These are phyloP conservation scores for Venturia aucupariae DNA, from an alignment of 2,329 filamentous ascomycete genomes.

Conservation along the genomic window DNA sequence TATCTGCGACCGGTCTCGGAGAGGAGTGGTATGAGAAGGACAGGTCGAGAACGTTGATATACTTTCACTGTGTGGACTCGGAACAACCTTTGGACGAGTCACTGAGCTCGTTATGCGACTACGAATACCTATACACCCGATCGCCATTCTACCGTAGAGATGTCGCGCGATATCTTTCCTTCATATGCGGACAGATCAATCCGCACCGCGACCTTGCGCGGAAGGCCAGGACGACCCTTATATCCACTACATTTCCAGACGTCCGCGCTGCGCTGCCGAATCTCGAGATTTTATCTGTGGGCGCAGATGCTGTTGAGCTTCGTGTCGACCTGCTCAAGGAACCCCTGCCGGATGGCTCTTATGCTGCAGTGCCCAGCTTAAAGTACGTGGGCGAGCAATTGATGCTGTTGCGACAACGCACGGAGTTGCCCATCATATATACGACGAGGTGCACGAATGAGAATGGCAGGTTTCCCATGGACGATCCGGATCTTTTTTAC, in stretches of 20 bases:
- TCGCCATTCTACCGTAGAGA: conserved; percentile 64
- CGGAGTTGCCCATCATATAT: conserved; percentile 83
- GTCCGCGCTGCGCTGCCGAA: conserved; percentile 75
- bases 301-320: conserved; percentile 76
- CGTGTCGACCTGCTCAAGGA: conserved; percentile 75
- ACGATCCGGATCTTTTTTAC: conserved; percentile 64
- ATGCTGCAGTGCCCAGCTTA: conserved; percentile 61
- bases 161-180: conserved; percentile 67
- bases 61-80: conserved; percentile 22
- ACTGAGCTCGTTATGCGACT: conserved; percentile 58
- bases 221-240: conserved; percentile 72
- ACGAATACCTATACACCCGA: conserved; percentile 76
- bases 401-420: conserved; percentile 73
- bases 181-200: conserved; percentile 69
- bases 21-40: conserved; percentile 11
- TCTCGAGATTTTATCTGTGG: conserved; percentile 77
- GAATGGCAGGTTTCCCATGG: conserved; percentile 79
- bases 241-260: conserved; percentile 82
- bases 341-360: conserved; percentile 51
- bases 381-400: conserved; percentile 81
- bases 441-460: conserved; percentile 74
- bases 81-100: conserved; percentile 44
- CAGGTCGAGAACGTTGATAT: conserved; percentile 6
- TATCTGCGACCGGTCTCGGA: not conserved
- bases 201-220: conserved; percentile 69